A percentile compares a stretch with the other conserved stretches of the same genome.
phyloP scores from a whole-genome alignment of 129 eudicot species.

The Escallonia herrerae region DNA sequence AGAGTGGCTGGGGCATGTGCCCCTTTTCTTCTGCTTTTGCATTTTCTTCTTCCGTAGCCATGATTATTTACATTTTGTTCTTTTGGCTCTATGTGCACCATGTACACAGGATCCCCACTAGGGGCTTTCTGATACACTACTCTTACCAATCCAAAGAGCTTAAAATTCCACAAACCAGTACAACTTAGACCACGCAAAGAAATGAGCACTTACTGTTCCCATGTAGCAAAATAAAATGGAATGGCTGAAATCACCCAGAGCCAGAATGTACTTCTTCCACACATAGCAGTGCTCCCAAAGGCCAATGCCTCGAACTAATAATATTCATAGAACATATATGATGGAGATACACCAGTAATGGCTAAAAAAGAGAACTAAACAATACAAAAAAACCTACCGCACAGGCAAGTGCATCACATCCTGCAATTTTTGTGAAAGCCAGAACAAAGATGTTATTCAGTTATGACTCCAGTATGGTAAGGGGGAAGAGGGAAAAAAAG shows the following conservation, averaged over 20 bases:
- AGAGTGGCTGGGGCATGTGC: no score
- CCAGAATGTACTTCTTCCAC: slow-evolving; percentile 84
- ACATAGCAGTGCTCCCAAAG: slow-evolving; percentile 91
- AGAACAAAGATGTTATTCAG: neutral
- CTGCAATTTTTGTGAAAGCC: slow-evolving; percentile 31
- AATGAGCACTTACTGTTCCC: slow-evolving; percentile 75
- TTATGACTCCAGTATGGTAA: no score
- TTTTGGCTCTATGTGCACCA: no score
- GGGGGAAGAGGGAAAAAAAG: neutral
- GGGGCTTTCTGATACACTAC: no score
- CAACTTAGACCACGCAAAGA: no score
- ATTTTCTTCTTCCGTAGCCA: no score
- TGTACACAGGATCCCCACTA: no score
- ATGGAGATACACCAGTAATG: slow-evolving; percentile 1
- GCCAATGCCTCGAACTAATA: slow-evolving; percentile 84
- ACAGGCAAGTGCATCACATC: slow-evolving; percentile 96
- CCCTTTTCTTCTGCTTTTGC: no score
- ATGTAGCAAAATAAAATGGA: slow-evolving; percentile 85
- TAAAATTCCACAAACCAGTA: no score
- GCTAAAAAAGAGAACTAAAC: neutral
- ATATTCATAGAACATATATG: slow-evolving; percentile 3
- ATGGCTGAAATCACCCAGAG: slow-evolving; percentile 90
- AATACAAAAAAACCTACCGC: slow-evolving; percentile 44
- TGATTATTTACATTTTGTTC: no score
- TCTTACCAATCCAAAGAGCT: no score